Evolutionary conservation across 371 early-diverging fungal species (phyloP).

Genomic region (Massospora cicadina): DNA sequence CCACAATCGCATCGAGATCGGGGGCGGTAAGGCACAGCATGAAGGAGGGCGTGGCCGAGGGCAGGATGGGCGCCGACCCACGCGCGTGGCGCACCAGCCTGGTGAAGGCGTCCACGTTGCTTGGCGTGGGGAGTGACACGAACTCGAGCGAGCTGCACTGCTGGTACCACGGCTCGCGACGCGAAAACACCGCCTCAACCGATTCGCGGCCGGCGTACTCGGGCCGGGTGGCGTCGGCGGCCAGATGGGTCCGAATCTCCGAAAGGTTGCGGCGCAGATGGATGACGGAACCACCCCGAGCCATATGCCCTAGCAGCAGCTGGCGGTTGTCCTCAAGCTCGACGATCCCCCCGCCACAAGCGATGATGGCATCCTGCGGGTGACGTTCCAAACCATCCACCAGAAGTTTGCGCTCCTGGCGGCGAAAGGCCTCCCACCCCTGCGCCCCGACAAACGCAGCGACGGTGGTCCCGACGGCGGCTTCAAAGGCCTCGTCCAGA

Average conservation of each 20-base stretch:
- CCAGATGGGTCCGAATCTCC: slow-evolving; percentile 58
- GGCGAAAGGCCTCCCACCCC: slow-evolving; percentile 86
- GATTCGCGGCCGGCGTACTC: slow-evolving; percentile 50
- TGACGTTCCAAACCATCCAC: slow-evolving; percentile 29
- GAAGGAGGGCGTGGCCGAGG: slow-evolving; percentile 23
- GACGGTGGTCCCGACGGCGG: slow-evolving; percentile 40
- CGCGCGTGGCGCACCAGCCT: slow-evolving; percentile 44
- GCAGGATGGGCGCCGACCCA: slow-evolving; percentile 24
- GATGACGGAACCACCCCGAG: slow-evolving; percentile 43
- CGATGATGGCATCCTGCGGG: slow-evolving; percentile 42
- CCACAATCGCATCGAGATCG: slow-evolving; percentile 32
- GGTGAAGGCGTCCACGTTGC: slow-evolving; percentile 46
- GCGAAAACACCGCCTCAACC: slow-evolving; percentile 55
- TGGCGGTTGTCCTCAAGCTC: slow-evolving; percentile 59
- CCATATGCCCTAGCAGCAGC: slow-evolving; percentile 31
- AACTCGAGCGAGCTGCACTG: slow-evolving; percentile 70
- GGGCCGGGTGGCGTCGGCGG: slow-evolving; percentile 65
- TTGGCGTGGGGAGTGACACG: slow-evolving; percentile 31
- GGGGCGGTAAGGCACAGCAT: slow-evolving; percentile 81
- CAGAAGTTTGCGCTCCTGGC: slow-evolving; percentile 43
- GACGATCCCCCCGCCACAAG: slow-evolving; percentile 92
- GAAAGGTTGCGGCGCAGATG: slow-evolving; percentile 68
- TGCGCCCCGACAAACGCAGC: slow-evolving; percentile 51
- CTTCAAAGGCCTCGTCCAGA: slow-evolving; percentile 71
- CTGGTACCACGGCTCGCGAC: slow-evolving; percentile 57